Conservation (phyloP, 257 asterid genomes). For the Solanum chiquidenum region DNA sequence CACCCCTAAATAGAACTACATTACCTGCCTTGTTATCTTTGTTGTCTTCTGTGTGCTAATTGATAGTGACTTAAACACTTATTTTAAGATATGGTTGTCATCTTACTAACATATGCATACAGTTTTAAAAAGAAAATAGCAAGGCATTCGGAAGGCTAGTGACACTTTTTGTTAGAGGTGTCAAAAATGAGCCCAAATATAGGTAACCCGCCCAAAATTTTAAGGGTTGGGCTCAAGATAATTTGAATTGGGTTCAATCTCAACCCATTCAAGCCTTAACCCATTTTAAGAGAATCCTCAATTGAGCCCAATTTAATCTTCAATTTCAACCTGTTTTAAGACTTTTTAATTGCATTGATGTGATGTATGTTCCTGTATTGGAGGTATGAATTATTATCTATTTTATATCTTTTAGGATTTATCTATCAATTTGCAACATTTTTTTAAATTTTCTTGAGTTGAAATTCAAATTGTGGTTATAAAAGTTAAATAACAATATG, state of each 20-base stretch:
- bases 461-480: not conserved
- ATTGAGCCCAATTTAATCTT: not conserved
- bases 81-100: not conserved
- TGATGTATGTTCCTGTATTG: not conserved
- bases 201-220: not conserved
- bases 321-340: not conserved
- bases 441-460: too few species aligned
- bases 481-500: not conserved
- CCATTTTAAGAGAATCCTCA: not conserved
- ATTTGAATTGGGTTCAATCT: not conserved
- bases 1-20: not conserved
- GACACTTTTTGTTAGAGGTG: not conserved
- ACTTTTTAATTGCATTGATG: not conserved
- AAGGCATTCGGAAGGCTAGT: not conserved
- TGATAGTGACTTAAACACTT: not conserved
- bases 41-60: not conserved
- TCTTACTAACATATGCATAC: not conserved
- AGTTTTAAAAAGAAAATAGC: not conserved
- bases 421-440: not conserved
- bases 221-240: not conserved
- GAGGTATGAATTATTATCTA: not conserved
- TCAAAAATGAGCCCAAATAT: not conserved
- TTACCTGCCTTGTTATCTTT: not conserved
- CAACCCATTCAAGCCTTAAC: not conserved
- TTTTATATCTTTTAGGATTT: not conserved